These are phyloP conservation scores for Tetramitus jugosus DNA, from an alignment of 208 protist species.

Conservation along the genomic window DNA sequence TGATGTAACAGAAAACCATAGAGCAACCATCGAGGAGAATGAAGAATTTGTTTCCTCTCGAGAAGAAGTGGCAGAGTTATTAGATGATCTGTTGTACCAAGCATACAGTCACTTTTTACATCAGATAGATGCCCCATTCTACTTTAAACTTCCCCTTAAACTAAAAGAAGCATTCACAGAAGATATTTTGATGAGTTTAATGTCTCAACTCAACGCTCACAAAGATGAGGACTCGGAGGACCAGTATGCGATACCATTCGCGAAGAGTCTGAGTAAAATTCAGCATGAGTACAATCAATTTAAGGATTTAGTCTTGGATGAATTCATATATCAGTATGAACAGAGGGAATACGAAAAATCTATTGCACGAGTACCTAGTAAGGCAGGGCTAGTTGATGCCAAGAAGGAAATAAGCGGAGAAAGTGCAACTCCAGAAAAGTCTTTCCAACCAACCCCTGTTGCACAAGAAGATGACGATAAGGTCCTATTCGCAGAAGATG, in stretches of 20 bases:
- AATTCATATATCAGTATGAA: not conserved
- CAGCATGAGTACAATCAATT: slow-evolving; percentile 2
- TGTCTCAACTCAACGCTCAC: no score
- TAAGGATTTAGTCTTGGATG: not conserved
- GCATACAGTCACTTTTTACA: slow-evolving; percentile 11
- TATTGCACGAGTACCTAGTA: no score
- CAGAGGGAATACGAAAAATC: no score
- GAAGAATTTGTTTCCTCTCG: not conserved
- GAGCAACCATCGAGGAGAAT: not conserved
- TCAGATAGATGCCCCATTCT: not conserved
- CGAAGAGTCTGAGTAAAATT: not conserved
- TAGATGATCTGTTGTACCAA: slow-evolving; percentile 3
- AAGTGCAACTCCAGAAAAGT: no score
- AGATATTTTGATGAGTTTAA: not conserved
- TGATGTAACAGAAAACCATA: not conserved
- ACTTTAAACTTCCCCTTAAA: not conserved
- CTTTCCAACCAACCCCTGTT: no score
- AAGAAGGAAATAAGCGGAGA: no score
- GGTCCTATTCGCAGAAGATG: no score
- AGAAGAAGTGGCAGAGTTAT: not conserved
- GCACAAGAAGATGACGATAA: no score
- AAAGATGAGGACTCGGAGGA: not conserved
- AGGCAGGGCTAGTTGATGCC: no score
- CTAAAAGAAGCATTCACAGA: not conserved
- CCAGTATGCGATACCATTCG: not conserved